phyloP scores from a whole-genome alignment of 768 basidiomycete species.

The Pisolithus marmoratus region DNA sequence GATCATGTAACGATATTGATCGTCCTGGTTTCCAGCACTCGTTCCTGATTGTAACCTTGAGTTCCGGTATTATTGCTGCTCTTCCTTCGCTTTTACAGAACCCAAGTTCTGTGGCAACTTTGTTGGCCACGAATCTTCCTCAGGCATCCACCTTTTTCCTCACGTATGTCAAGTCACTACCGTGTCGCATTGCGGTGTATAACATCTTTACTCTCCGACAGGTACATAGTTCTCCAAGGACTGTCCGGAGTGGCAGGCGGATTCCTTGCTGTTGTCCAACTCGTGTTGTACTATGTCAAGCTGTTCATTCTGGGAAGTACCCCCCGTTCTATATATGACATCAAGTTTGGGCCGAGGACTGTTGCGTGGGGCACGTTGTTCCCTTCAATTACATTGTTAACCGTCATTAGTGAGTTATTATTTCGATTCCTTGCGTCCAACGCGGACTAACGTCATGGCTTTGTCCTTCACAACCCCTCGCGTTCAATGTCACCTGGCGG shows the following conservation, averaged over 20 bases:
- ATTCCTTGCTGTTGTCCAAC: conserved; percentile 70
- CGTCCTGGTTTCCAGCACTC: conserved; percentile 58
- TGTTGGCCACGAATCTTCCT: conserved; percentile 78
- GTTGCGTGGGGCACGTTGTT: conserved; percentile 76
- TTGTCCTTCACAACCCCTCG: too few relatives aligned
- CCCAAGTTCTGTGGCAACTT: conserved; percentile 60
- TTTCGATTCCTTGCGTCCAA: neutral
- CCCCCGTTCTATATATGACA: conserved; percentile 75
- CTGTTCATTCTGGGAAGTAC: conserved; percentile 83
- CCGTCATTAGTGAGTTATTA: conserved; percentile 65
- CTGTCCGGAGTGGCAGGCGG: conserved; percentile 74
- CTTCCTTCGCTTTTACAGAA: conserved; percentile 57
- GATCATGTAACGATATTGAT: neutral
- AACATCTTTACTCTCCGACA: conserved; percentile 17
- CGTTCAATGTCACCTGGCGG: too few relatives aligned
- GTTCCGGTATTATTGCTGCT: conserved; percentile 76
- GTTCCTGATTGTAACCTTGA: conserved; percentile 85
- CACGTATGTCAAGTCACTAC: conserved; percentile 42
- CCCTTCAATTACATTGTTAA: conserved; percentile 67
- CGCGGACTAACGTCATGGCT: conserved; percentile 1
- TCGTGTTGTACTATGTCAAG: conserved; percentile 88
- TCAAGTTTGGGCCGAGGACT: conserved; percentile 67
- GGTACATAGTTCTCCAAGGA: conserved; percentile 77
- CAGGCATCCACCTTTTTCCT: conserved; percentile 86
- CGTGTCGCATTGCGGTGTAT: neutral